phyloP scores from a whole-genome alignment of 2,329 filamentous ascomycete species.

The Lanzia echinophila region DNA sequence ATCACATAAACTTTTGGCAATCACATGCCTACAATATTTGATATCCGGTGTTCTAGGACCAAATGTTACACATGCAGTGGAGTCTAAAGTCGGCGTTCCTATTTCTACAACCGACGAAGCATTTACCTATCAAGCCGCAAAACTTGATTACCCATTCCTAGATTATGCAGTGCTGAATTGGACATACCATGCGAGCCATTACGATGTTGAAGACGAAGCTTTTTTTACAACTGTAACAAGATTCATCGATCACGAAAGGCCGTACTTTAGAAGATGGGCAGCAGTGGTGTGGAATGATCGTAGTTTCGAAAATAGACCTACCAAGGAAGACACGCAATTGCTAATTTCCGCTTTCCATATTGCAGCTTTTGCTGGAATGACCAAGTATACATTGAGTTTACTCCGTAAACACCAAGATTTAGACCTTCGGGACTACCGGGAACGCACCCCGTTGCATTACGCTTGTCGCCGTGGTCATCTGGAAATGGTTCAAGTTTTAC shows the following conservation, averaged over 20 bases:
- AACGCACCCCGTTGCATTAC: not conserved
- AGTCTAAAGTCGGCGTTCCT: not conserved
- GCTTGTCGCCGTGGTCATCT: not conserved
- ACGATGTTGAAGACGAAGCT: not conserved
- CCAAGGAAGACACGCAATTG: not conserved
- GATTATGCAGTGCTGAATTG: not conserved
- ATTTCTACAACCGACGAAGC: not conserved
- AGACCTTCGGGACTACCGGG: not conserved
- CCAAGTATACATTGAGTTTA: not conserved
- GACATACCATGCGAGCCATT: not conserved
- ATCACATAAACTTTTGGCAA: too few species aligned
- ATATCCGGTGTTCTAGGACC: too few species aligned
- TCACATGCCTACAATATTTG: too few species aligned
- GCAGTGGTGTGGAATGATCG: too few species aligned
- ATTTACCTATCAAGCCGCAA: not conserved
- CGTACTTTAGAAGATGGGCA: not conserved
- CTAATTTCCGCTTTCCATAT: not conserved
- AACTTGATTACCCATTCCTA: not conserved
- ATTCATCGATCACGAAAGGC: not conserved
- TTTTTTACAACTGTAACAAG: not conserved
- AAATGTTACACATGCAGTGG: too few species aligned
- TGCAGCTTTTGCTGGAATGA: not conserved
- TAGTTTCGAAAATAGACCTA: not conserved
- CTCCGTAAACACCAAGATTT: not conserved
- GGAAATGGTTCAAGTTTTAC: not conserved